A percentile compares a stretch with the other conserved stretches of the same genome.
Conservation (phyloP, 768 basidiomycete species). For the Termitomyces sp. region DNA sequence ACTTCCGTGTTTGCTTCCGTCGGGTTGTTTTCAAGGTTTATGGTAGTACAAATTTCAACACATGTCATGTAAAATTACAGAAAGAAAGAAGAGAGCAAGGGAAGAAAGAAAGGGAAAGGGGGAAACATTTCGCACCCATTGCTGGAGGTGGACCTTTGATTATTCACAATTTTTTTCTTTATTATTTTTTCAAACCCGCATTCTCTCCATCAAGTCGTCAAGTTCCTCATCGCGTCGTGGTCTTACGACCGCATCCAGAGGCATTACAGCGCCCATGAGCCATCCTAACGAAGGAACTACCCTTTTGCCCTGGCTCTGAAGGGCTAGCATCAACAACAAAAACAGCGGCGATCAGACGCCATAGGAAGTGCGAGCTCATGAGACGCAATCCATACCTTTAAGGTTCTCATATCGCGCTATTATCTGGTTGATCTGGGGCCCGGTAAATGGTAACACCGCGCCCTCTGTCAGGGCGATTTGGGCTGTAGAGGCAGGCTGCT, state of each 20-base stretch:
- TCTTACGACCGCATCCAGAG: slow-evolving; percentile 29
- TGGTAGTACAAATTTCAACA: neutral
- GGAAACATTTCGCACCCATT: neutral
- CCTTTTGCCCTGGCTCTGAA: slow-evolving; percentile 25
- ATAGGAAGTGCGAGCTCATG: neutral
- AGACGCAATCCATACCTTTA: slow-evolving; percentile 22
- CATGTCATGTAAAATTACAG: neutral
- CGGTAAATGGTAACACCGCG: slow-evolving; percentile 30
- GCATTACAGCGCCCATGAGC: slow-evolving; percentile 41
- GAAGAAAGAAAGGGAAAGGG: neutral
- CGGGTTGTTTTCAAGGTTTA: slow-evolving; percentile 8
- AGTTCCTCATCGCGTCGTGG: slow-evolving; percentile 24
- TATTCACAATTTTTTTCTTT: slow-evolving; percentile 14
- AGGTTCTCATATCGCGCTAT: slow-evolving; percentile 30
- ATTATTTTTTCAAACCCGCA: slow-evolving; percentile 16
- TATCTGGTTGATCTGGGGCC: slow-evolving; percentile 32
- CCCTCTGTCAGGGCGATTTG: slow-evolving; percentile 24
- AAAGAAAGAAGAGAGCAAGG: neutral
- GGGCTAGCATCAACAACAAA: slow-evolving; percentile 15
- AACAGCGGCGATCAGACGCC: slow-evolving; percentile 4
- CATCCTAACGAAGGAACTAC: slow-evolving; percentile 29
- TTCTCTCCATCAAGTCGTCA: slow-evolving; percentile 26
- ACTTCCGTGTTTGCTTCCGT: slow-evolving; percentile 33
- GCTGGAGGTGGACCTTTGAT: neutral
- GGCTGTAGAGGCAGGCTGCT: slow-evolving; percentile 17